These are phyloP conservation scores for Musa balbisiana DNA, from an alignment of 202 grass and related monocot species.

Conservation along the genomic window DNA sequence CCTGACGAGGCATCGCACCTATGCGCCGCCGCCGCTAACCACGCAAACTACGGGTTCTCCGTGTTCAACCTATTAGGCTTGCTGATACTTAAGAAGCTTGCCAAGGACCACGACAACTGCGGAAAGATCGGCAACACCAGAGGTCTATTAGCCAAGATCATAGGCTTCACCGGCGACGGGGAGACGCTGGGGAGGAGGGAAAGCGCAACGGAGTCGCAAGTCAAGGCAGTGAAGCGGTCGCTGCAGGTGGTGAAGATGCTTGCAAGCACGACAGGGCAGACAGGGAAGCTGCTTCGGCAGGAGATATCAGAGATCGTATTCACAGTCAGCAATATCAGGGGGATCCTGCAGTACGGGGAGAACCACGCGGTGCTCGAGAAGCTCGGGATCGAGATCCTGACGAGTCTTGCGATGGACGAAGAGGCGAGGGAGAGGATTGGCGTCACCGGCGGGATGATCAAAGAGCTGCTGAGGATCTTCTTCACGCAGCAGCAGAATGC, in stretches of 20 bases:
- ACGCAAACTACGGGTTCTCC: conserved; percentile 27
- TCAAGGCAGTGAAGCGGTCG: conserved; percentile 70
- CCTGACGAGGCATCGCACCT: not conserved
- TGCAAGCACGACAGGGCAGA: conserved; percentile 24
- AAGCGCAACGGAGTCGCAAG: conserved; percentile 18
- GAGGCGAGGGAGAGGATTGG: conserved; percentile 57
- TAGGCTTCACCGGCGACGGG: conserved; percentile 42
- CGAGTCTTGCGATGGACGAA: conserved; percentile 60
- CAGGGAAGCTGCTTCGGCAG: conserved; percentile 38
- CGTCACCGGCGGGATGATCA: conserved; percentile 49
- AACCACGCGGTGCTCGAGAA: conserved; percentile 38
- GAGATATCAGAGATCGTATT: conserved; percentile 76
- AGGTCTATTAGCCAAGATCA: conserved; percentile 68
- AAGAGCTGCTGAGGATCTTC: conserved; percentile 56
- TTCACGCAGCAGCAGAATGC: conserved; percentile 16
- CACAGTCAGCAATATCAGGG: conserved; percentile 64
- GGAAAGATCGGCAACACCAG: conserved; percentile 59
- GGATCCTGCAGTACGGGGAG: conserved; percentile 42
- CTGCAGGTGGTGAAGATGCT: conserved; percentile 80
- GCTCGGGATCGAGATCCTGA: conserved; percentile 53
- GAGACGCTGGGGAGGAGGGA: not conserved
- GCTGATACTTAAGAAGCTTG: conserved; percentile 76
- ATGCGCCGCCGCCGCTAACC: not conserved
- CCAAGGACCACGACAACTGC: conserved; percentile 62
- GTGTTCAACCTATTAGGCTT: conserved; percentile 63